phyloP scores from a whole-genome alignment of 1,284 basidiomycete species.

The Inonotus hispidus region DNA sequence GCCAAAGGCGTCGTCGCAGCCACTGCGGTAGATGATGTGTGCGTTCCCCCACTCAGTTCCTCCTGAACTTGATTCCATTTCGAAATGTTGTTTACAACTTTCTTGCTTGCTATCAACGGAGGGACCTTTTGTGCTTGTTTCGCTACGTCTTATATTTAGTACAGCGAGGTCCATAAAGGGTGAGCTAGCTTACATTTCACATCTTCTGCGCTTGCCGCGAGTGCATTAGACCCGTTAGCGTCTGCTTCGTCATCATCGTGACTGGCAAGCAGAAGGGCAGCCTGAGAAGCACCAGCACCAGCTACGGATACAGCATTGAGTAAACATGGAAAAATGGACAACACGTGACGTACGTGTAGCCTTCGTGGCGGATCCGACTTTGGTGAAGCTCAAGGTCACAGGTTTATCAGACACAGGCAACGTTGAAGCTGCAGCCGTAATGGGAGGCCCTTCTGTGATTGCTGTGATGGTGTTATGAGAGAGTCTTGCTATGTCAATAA shows the following conservation, averaged over 20 bases:
- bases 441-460: constrained; percentile 20
- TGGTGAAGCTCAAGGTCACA: constrained; percentile 68
- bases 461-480: neutral
- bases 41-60: constrained; percentile 53
- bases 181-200: constrained; percentile 17
- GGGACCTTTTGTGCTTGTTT: constrained; percentile 68
- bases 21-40: neutral
- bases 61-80: constrained; percentile 95
- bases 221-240: constrained; percentile 27
- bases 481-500: constrained; percentile 7
- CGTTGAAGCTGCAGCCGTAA: constrained; percentile 47
- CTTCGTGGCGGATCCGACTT: constrained; percentile 30
- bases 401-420: constrained; percentile 73
- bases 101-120: constrained; percentile 82
- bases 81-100: constrained; percentile 84
- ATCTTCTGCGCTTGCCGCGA: constrained; percentile 28
- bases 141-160: constrained; percentile 34
- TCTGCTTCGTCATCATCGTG: constrained; percentile 36
- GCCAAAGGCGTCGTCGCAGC: neutral
- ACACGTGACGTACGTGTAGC: neutral
- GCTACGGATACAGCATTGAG: constrained; percentile 7
- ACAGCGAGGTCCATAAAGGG: constrained; percentile 24
- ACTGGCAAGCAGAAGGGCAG: constrained; percentile 39
- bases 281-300: constrained; percentile 25
- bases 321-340: neutral